Evolutionary conservation across 1,139 yeast species (phyloP).

Genomic region (Saccharomyces hybrid): DNA sequence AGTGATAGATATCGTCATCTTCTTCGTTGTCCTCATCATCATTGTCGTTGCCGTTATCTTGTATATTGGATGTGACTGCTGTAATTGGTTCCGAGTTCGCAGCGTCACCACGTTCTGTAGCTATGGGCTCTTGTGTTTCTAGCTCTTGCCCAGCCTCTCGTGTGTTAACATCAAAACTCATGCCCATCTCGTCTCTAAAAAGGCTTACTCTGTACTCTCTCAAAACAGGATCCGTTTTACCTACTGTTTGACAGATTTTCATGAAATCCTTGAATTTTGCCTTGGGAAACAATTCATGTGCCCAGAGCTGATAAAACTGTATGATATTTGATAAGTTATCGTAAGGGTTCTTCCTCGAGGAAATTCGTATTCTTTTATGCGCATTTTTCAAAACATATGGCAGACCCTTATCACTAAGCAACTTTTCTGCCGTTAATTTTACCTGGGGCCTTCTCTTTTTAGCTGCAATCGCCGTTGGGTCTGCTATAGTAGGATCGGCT

Average conservation of each 20-base stretch:
- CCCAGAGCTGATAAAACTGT: constrained; percentile 76
- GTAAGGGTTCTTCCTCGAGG: constrained; percentile 35
- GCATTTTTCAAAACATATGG: constrained; percentile 41
- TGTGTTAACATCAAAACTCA: neutral
- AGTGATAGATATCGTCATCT: constrained; percentile 3
- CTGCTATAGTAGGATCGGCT: constrained; percentile 7
- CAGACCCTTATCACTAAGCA: constrained; percentile 44
- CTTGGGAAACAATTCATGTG: constrained; percentile 70
- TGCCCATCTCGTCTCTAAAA: constrained; percentile 22
- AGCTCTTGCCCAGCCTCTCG: neutral
- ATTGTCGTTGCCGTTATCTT: constrained; percentile 5
- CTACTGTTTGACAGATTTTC: constrained; percentile 25
- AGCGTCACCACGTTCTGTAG: neutral
- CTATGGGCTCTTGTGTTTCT: neutral
- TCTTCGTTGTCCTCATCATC: constrained; percentile 6
- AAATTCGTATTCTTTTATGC: constrained; percentile 38
- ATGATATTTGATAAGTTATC: constrained; percentile 45
- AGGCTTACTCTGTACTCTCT: constrained; percentile 25
- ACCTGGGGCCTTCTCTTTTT: constrained; percentile 23
- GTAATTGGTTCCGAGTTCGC: neutral
- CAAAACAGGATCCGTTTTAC: constrained; percentile 22
- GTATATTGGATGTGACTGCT: neutral
- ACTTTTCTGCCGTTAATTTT: constrained; percentile 44
- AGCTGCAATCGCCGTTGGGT: constrained; percentile 20
- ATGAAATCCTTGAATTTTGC: constrained; percentile 63